Base-by-base conservation (phyloP, 2,329 filamentous ascomycete species). In the Cephalotrichum gorgonifer region DNA sequence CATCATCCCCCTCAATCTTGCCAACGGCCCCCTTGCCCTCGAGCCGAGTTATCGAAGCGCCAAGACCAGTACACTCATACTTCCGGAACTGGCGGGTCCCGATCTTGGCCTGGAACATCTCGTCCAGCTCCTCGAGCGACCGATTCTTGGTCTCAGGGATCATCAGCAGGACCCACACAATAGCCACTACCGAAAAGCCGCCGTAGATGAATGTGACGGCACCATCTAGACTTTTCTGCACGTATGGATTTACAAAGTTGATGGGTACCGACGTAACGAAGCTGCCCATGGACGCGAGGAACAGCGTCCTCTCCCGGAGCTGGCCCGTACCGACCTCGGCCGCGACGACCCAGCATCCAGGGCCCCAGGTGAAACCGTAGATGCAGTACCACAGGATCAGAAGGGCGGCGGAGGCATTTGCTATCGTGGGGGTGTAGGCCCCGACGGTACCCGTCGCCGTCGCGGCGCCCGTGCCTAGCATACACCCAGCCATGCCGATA, bases 41-140 rank as follows among this genome's bases (percentile, higher is more conserved):
- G n/a, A n/a, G n/a, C n/a, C n/a, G n/a, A n/a, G n/a, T n/a, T n/a
- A n/a, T n/a, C n/a, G n/a, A n/a, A n/a, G n/a, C n/a, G n/a, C n/a
- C n/a, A n/a, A n/a, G n/a, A n/a, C n/a, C n/a, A n/a, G n/a, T n/a
- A n/a, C n/a, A n/a, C n/a, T n/a, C n/a, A n/a, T n/a, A n/a, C n/a
- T n/a, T n/a, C n/a, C n/a, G n/a, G n/a, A n/a, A n/a, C n/a, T n/a
- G n/a, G n/a, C n/a, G n/a, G n/a, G n/a, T n/a, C n/a, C n/a, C n/a
- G n/a, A n/a, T n/a, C n/a, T n/a, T n/a, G n/a, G n/a, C n/a, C n/a
- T 54, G 39, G 51, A 58, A 59, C 30, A 60, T 50, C 49, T 54
- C 53, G 22, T 58, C 56, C 11, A 59, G 39, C 31, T 59, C 57
- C 33, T 56, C 55, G 2, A 55, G 51, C 2, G 44, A 56, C n/a